Evolutionary conservation across 805 yeast genomes (phyloP), one percentile per base, ranked within the genome.

Genomic region (Schwanniomyces pseudopolymorphus): DNA sequence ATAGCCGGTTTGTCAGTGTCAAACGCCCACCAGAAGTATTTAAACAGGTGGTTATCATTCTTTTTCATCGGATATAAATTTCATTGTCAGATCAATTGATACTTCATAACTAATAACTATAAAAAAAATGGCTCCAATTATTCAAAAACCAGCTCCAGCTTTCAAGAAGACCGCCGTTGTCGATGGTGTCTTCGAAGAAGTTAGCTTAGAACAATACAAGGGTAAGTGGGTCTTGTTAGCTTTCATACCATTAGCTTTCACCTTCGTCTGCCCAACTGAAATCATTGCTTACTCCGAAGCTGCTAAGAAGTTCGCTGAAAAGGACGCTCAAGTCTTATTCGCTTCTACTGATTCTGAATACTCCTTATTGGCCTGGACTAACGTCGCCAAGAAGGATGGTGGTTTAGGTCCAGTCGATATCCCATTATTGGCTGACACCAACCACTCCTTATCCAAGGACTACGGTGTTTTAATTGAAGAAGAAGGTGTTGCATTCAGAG

Each of bases 261-360:
- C 99, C 51, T 94, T 94, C 61, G 98, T 94, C 55, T 94, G 99
- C 79, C 99, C 99, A 74, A 94, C 99, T 59, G 98, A 94, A 81
- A 91, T 94, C 79, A 85, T 94, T 74, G 98, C 98, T 60, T 94
- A 90, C 86, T 88, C 97, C 54, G 96, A 92, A 61, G 97, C 97
- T 60, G 87, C 83, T 61, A 83, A 84, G 79, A 84, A 85, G 80
- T 94, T 94, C 77, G 72, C 86, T 61, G 95, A 81, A 58, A 85
- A 89, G 69, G 92, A 84, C 64, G 83, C 89, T 58, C 88, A 89
- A 78, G 84, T 94, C 44, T 82, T 94, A 66, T 90, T 94, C 61
- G 97, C 98, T 59, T 92, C 98, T 52, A 92, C 97, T 60, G 99
- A 94, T 79, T 92, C 98, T 49, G 97, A 94, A 80, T 94, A 87